These are phyloP conservation scores for Cercospora zeina DNA, from an alignment of 2,329 filamentous ascomycete genomes.

Conservation along the genomic window DNA sequence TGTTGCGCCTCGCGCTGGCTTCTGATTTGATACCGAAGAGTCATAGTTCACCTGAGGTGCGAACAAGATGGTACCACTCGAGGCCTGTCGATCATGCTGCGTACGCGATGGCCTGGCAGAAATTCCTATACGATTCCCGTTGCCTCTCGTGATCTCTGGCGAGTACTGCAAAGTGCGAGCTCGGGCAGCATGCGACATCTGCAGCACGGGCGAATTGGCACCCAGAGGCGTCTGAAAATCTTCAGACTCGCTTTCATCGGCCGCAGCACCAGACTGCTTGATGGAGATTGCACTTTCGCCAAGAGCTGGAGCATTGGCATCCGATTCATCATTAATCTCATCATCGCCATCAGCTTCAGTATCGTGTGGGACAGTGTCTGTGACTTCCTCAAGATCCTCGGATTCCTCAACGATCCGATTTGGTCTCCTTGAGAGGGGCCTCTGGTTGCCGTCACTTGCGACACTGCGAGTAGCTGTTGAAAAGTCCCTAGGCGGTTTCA, in stretches of 20 bases:
- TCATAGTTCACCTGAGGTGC: constrained; percentile 57
- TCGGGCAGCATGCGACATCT: constrained; percentile 32
- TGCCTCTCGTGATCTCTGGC: constrained; percentile 34
- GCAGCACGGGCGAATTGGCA: constrained; percentile 28
- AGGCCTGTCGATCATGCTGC: constrained; percentile 70
- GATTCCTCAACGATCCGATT: constrained; percentile 50
- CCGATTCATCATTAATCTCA: constrained; percentile 69
- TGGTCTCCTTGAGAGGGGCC: constrained; percentile 43
- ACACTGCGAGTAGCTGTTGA: constrained; percentile 56
- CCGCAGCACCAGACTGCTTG: constrained; percentile 32
- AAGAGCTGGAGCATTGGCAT: constrained; percentile 45
- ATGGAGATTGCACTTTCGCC: constrained; percentile 39
- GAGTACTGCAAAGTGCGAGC: constrained; percentile 31
- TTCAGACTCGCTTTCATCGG: constrained; percentile 42
- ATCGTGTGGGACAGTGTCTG: constrained; percentile 55
- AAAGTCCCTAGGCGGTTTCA: constrained; percentile 46
- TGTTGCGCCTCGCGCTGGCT: constrained; percentile 27
- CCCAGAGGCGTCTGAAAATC: constrained; percentile 48
- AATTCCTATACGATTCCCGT: constrained; percentile 6
- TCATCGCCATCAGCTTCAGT: constrained; percentile 88
- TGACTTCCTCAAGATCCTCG: constrained; percentile 42
- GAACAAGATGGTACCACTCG: constrained; percentile 80
- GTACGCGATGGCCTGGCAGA: constrained; percentile 34
- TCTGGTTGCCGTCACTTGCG: constrained; percentile 57
- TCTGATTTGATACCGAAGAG: constrained; percentile 42